phyloP scores from a whole-genome alignment of 345 rosid genomes.

The Brassica nigra region DNA sequence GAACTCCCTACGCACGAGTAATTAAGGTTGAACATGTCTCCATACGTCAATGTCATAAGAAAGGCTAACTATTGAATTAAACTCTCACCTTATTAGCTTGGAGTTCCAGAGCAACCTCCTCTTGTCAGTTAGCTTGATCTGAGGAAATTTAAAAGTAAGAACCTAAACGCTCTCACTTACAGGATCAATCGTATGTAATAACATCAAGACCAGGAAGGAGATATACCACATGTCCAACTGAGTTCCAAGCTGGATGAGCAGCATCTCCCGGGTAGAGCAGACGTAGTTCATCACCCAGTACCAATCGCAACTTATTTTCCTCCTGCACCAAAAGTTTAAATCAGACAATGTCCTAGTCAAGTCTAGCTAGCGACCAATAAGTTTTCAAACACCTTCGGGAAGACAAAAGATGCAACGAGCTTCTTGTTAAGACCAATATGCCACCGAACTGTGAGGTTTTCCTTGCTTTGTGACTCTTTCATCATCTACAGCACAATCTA shows the following conservation, averaged over 20 bases:
- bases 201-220: slow-evolving; percentile 25
- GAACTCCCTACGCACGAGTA: slow-evolving; percentile 69
- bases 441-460: slow-evolving; percentile 93
- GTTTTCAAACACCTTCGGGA: slow-evolving; percentile 73
- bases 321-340: slow-evolving; percentile 66
- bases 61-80: slow-evolving; percentile 8
- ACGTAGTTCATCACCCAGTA: slow-evolving; percentile 96
- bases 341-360: slow-evolving; percentile 22
- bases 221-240: slow-evolving; percentile 99
- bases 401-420: slow-evolving; percentile 89
- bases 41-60: slow-evolving; percentile 3
- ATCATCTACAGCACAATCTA: slow-evolving; percentile 67
- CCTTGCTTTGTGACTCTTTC: slow-evolving; percentile 99
- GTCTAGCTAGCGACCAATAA: slow-evolving; percentile 1
- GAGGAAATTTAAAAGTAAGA: slow-evolving; percentile 30
- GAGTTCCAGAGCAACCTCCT: slow-evolving; percentile 99
- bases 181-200: background rate
- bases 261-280: slow-evolving; percentile 97
- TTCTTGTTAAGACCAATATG: slow-evolving; percentile 98
- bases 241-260: slow-evolving; percentile 97
- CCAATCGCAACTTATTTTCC: slow-evolving; percentile 96
- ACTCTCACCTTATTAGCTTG: slow-evolving; percentile 89
- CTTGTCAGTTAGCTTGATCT: slow-evolving; percentile 97
- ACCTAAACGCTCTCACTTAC: background rate
- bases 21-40: slow-evolving; percentile 14